These are phyloP conservation scores for Trichophyton benhamiae DNA, from an alignment of 2,329 filamentous ascomycete species.

Conservation along the genomic window DNA sequence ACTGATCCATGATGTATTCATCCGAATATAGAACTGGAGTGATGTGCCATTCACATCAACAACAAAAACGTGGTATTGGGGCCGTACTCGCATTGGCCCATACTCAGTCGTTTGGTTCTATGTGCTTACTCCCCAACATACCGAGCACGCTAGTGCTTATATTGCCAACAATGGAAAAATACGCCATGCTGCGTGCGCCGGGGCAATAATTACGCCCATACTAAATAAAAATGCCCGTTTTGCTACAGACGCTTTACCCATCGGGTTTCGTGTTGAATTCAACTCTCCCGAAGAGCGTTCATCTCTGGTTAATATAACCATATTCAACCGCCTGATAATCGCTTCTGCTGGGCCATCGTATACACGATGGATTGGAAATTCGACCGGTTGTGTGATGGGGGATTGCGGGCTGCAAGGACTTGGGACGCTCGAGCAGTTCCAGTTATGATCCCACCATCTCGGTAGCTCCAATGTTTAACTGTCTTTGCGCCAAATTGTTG, in stretches of 20 bases:
- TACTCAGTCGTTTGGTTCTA: constrained; percentile 38
- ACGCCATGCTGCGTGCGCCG: background rate
- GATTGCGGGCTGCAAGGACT: background rate
- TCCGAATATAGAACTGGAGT: constrained; percentile 31
- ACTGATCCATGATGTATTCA: background rate
- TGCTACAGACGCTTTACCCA: background rate
- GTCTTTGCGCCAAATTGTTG: background rate
- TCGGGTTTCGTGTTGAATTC: background rate
- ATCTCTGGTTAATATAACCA: constrained; percentile 2
- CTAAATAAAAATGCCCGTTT: background rate
- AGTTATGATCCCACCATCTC: background rate
- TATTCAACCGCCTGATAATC: constrained; percentile 1
- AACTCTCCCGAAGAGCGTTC: background rate
- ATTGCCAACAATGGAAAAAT: background rate
- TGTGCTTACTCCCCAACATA: constrained; percentile 14
- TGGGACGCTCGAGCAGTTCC: constrained; percentile 12
- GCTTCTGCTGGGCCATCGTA: constrained; percentile 4
- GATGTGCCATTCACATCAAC: constrained; percentile 24
- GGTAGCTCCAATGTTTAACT: background rate
- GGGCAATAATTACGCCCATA: background rate
- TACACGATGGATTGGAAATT: constrained; percentile 10
- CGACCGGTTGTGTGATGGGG: constrained; percentile 7
- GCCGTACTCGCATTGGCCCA: constrained; percentile 32
- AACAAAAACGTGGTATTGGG: constrained; percentile 33
- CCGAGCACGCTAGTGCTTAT: constrained; percentile 1